Evolutionary conservation across 2,329 filamentous ascomycete genomes (phyloP), one percentile per base, ranked within the genome.

Genomic region (Drechslera avenae): DNA sequence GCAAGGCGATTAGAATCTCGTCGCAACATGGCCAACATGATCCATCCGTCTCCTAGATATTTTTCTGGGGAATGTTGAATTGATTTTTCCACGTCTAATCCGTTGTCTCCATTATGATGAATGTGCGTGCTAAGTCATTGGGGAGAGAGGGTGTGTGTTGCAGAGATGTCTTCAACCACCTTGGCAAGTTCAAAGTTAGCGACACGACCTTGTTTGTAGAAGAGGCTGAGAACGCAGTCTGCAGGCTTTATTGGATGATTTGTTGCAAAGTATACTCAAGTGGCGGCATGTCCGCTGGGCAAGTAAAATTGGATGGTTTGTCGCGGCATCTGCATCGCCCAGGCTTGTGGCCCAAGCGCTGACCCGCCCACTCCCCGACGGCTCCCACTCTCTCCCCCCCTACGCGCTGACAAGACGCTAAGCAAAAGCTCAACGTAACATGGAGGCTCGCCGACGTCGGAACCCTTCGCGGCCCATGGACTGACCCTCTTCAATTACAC

Each of bases 401-500:
- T 46, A 34, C 39, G 42, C 41, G 40, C 28, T 30, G 45, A 41
- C 41, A 42, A 32, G 33, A 30, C 30, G 46, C 40, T 49, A 43
- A 19, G 40, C 40, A 34, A 56, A 61, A 49, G 21, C 19, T 7
- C 45, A 45, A 67, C 61, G 63, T 67, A 68, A 66, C 33, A 49
- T 37, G 46, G 39, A 26, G 45, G 46, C 46, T 41, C 54, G 61
- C 59, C 61, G 56, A 55, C 53, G 36, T 55, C 47, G 52, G 50
- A 35, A 30, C 26, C 7, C 52, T 28, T 46, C 23, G 33, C 42
- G 35, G 21, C 44, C 53, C 44, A 50, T 57, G 56, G 50, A 40
- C 61, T 67, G 64, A 69, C 67, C 54, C 48, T 52, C 49, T 39
- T 40, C 40, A 63, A 70, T 70, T 65, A 66, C 63, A 64, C 40